Base-by-base conservation (phyloP, 2,329 filamentous ascomycete genomes). In the Rhynchosporium graminicola region DNA sequence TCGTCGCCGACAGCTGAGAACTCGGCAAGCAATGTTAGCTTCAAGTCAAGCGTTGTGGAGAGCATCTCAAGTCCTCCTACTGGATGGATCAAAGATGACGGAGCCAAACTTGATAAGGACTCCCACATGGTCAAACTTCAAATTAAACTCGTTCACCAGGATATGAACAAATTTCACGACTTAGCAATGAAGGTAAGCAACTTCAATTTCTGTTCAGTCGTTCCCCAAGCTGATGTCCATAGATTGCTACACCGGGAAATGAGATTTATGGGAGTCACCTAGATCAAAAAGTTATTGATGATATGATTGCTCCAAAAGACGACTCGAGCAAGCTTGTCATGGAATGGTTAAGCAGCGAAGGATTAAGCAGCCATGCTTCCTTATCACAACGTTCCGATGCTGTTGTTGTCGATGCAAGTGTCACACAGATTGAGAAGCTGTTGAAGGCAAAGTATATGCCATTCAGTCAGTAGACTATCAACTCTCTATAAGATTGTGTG, bases 231-330 rank as follows among this genome's bases (percentile, higher is more conserved):
- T 59, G 36, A 64, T 65, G 31, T 63, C 6, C 10, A 8, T 13
- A 73, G 71, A 72, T 73, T 65, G 70, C 70, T 8, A 72, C 71
- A 59, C 83, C 84, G 13, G 77, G 76, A 12, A 80, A 86, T 70
- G 68, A 74, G 55, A 79, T 82, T 36, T 86, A 86, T 65, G 83
- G 83, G 59, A 74, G 80, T 61, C 82, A 86, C 70, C 74, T 86
- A 57, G 79, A 76, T 36, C 76, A 78, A 7, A 73, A 79, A 13
- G 79, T 84, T 58, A 81, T 87, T 36, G 76, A 82, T 56, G 75
- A 80, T 50, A 77, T 87, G 48, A 76, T 87, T 57, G 77, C 78
- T 63, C 84, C 85, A 2, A 76, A 78, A 6, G 76, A 82, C 4
- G 77, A 85, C 68, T 82, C 83, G 0, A 73, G 79, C 13, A 73